Evolutionary conservation across 1,139 yeast genomes (phyloP).

Genomic region (Diutina ranongensis): DNA sequence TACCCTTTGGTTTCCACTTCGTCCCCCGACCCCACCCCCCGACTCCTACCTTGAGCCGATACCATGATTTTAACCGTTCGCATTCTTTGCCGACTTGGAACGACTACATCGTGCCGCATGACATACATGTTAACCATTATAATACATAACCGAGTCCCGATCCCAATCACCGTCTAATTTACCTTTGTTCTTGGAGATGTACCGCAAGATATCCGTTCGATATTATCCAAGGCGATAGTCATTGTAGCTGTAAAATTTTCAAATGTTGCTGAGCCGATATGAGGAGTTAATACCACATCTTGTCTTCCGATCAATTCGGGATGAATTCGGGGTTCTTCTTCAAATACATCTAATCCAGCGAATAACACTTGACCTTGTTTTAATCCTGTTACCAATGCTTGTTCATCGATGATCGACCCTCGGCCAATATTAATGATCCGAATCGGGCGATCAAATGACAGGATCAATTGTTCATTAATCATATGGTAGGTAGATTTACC

Average conservation of each 20-base stretch:
- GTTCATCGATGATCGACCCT: constrained; percentile 63
- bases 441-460: constrained; percentile 37
- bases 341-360: constrained; percentile 81
- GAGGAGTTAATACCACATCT: constrained; percentile 74
- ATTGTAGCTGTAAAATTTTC: constrained; percentile 39
- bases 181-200: background rate
- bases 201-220: background rate
- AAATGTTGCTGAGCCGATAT: constrained; percentile 61
- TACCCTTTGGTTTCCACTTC: too few species aligned
- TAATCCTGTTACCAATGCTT: constrained; percentile 57
- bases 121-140: too few species aligned
- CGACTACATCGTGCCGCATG: too few species aligned
- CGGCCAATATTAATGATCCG: constrained; percentile 72
- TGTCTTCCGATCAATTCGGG: constrained; percentile 42
- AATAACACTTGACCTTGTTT: constrained; percentile 53
- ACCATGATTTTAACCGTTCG: too few species aligned
- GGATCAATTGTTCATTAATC: constrained; percentile 37
- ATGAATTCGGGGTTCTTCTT: constrained; percentile 52
- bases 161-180: background rate
- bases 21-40: too few species aligned
- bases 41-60: too few species aligned
- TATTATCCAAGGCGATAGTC: constrained; percentile 7
- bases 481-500: constrained; percentile 46
- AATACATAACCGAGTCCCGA: too few species aligned
- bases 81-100: too few species aligned